Base-by-base conservation (phyloP, 225 moss, liverwort and hornwort genomes). In the Rhytidiadelphus loreus region DNA sequence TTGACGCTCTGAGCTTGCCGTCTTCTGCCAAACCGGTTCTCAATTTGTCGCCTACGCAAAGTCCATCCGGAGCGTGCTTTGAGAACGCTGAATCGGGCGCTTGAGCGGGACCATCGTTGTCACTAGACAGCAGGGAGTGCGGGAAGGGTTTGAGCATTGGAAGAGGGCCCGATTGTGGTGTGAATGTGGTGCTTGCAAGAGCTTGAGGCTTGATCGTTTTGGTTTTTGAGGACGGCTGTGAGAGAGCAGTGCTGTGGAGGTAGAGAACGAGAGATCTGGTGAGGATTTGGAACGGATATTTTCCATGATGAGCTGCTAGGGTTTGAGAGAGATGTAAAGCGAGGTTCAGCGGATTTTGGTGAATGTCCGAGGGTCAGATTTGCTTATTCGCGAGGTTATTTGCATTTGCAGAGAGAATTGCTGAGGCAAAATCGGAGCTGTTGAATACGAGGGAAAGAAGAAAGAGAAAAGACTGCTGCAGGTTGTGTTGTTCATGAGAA, bases 401-500 rank as follows among this genome's bases (percentile, higher is more conserved):
- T 89, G 82, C 82, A 65, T 87, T 91, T 69, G 88, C 88, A 76
- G 88, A 89, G 91, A 91, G 92, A 82, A 86, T 77, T 79, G 86
- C 53, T 46, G 80, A 77, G 87, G 80, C n/a, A 87, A 44, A 70
- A 59, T 70, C 50, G 87, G 87, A 91, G 92, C 88, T 91, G 87
- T 83, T 86, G 90, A 91, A 81, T 60, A 79, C 78, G 90, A 86
- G 88, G 88, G 87, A 83, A 65, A 83, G 50, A 33, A 11, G 11
- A n/a, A 18, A 66, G 5, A 56, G 46, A 61, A 77, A 90, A 82
- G 82, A 89, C 88, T 92, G 91, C 92, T 89, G 92, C 92, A 88
- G 90, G 84, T 83, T 91, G 87, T 90, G 84, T 89, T 89, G 91
- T 94, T 88, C 88, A 78, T 94, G 91, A 94, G 91, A 93, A 89